Conservation (phyloP, 2,329 filamentous ascomycete species). For the Blumeria hordei region DNA sequence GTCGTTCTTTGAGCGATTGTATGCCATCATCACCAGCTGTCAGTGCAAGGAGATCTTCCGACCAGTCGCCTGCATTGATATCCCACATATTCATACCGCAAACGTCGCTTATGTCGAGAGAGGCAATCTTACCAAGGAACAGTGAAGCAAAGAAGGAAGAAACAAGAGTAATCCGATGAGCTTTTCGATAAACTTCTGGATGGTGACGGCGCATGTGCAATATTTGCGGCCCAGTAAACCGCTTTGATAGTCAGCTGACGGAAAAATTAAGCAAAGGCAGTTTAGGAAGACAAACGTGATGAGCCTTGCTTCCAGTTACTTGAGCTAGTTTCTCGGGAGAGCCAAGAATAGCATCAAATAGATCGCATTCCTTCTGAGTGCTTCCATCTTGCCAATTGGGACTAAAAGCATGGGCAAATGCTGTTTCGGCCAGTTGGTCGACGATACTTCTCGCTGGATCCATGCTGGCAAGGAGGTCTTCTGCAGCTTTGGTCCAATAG, state of each 20-base stretch:
- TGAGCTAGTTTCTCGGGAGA: constrained; percentile 43
- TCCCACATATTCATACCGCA: constrained; percentile 97
- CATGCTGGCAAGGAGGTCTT: constrained; percentile 34
- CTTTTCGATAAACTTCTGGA: constrained; percentile 57
- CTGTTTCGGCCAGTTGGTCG: constrained; percentile 38
- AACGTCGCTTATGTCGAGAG: constrained; percentile 81
- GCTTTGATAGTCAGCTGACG: constrained; percentile 21
- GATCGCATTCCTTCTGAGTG: constrained; percentile 76
- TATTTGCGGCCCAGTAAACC: constrained; percentile 95
- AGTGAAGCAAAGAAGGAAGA: constrained; percentile 88
- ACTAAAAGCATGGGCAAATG: constrained; percentile 65
- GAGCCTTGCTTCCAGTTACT: constrained; percentile 73
- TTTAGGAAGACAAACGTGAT: constrained; percentile 42
- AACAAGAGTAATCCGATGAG: constrained; percentile 71
- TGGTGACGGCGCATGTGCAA: constrained; percentile 62
- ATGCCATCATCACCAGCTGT: constrained; percentile 35
- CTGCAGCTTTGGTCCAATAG: constrained; percentile 60
- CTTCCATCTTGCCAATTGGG: constrained; percentile 98
- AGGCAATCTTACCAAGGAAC: constrained; percentile 63
- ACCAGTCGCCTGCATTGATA: constrained; percentile 49
- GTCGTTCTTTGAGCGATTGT: constrained; percentile 45
- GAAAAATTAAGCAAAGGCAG: constrained; percentile 3
- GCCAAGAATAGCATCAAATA: constrained; percentile 54
- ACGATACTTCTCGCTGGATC: constrained; percentile 36
- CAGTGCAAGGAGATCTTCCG: constrained; percentile 49